Conservation (phyloP, 2,329 filamentous ascomycete species). For the Fusarium oligoseptatum region DNA sequence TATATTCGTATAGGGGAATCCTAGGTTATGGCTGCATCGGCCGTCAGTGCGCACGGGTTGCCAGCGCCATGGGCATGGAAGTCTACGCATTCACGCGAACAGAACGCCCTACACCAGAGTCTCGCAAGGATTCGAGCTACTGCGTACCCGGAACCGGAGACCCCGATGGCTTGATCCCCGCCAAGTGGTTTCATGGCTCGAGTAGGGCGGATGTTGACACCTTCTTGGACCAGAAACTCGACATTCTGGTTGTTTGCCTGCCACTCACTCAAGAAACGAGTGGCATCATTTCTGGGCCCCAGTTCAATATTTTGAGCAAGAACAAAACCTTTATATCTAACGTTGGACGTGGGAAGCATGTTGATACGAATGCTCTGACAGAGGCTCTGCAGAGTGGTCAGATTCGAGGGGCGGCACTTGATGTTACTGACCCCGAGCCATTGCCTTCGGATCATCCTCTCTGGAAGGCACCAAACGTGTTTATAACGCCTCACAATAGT, state of each 20-base stretch:
- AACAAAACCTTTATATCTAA: not conserved
- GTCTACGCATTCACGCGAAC: conserved; percentile 76
- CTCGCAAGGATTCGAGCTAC: conserved; percentile 46
- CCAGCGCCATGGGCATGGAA: conserved; percentile 73
- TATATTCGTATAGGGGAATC: not conserved
- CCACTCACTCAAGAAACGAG: conserved; percentile 57
- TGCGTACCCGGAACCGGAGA: not conserved
- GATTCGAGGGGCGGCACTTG: conserved; percentile 1
- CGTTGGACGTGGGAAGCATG: conserved; percentile 1
- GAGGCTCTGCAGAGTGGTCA: not conserved
- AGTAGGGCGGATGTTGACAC: conserved; percentile 60
- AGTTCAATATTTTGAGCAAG: not conserved
- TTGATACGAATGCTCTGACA: not conserved
- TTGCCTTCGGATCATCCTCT: conserved; percentile 49
- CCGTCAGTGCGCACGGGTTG: conserved; percentile 60
- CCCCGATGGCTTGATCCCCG: not conserved
- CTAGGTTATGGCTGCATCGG: conserved; percentile 60
- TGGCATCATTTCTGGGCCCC: conserved; percentile 65
- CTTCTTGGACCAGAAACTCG: conserved; percentile 58
- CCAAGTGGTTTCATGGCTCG: conserved; percentile 1
- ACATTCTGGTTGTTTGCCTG: conserved; percentile 56
- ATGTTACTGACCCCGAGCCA: not conserved
- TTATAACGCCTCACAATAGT: conserved; percentile 62
- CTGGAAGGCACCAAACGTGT: conserved; percentile 73
- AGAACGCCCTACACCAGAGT: conserved; percentile 69